Conservation (phyloP, 2,329 filamentous ascomycete genomes). For the Arthrobotrys sinensis region DNA sequence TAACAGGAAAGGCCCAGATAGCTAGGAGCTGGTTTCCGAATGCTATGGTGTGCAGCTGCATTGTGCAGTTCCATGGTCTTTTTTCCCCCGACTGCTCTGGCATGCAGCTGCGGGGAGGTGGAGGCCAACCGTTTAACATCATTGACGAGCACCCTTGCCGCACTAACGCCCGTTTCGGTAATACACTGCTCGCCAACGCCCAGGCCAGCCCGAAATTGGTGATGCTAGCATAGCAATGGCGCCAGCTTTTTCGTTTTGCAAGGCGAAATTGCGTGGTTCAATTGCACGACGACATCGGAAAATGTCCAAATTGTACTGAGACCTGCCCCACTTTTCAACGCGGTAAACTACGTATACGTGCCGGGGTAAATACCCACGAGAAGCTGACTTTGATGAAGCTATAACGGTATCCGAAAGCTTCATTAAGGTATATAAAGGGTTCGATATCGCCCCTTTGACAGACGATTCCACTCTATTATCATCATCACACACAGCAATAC, state of each 20-base stretch:
- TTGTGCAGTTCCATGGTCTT: not conserved
- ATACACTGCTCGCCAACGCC: not conserved
- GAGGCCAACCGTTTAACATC: not conserved
- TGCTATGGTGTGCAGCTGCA: conserved; percentile 13
- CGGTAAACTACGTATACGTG: not conserved
- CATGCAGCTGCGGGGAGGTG: conserved; percentile 11
- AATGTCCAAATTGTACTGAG: not conserved
- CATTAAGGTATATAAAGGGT: not conserved
- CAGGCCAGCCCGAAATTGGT: not conserved
- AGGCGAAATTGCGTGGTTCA: not conserved
- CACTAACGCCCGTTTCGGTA: conserved; percentile 11
- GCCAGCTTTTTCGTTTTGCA: not conserved
- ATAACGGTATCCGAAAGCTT: not conserved
- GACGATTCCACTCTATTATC: not conserved
- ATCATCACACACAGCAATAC: not conserved
- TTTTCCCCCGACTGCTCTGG: conserved; percentile 13
- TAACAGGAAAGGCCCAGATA: not conserved
- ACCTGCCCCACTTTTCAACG: not conserved
- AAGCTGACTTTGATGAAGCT: not conserved
- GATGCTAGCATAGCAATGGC: not conserved
- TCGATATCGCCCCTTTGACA: not conserved
- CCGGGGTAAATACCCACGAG: not conserved
- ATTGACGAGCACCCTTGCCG: not conserved
- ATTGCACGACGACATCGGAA: not conserved
- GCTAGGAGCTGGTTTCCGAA: not conserved